These are phyloP conservation scores for Daedalea quercina DNA, from an alignment of 768 basidiomycete species.

Conservation along the genomic window DNA sequence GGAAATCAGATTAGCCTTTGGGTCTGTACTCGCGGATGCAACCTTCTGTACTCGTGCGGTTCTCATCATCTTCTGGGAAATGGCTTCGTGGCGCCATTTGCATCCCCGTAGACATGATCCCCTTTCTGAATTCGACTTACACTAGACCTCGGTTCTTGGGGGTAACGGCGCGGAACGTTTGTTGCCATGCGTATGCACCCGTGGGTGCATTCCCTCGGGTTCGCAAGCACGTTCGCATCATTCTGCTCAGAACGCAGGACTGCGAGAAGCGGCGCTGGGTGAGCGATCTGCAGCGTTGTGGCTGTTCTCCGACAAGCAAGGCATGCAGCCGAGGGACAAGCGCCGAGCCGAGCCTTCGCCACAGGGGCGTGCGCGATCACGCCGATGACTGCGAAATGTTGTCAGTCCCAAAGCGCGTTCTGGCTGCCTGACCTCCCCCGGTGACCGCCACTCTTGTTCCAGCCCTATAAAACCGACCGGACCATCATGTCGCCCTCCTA, in stretches of 20 bases:
- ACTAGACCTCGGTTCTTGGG: background rate
- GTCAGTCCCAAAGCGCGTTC: background rate
- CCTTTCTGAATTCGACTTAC: no score
- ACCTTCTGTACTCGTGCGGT: no score
- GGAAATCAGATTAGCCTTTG: no score
- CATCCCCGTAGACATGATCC: no score
- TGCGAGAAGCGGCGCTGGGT: background rate
- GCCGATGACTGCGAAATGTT: constrained; percentile 3
- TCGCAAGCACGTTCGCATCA: background rate
- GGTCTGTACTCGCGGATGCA: no score
- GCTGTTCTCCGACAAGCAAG: background rate
- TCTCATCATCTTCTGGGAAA: no score
- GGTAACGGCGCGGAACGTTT: background rate
- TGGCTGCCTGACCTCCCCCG: background rate
- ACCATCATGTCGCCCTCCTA: background rate
- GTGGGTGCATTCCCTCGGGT: no score
- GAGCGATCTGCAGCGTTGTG: background rate
- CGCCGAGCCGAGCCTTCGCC: background rate
- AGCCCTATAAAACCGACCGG: background rate
- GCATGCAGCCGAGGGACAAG: background rate
- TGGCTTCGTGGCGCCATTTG: no score
- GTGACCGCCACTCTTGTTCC: background rate
- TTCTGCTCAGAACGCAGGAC: background rate
- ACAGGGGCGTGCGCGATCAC: constrained; percentile 4
- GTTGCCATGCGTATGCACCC: no score